A percentile compares a stretch with the other conserved stretches of the same genome.
Evolutionary conservation across 352 stramenopile genomes (phyloP).

Genomic region (Phytopythium cucurbitacearum): DNA sequence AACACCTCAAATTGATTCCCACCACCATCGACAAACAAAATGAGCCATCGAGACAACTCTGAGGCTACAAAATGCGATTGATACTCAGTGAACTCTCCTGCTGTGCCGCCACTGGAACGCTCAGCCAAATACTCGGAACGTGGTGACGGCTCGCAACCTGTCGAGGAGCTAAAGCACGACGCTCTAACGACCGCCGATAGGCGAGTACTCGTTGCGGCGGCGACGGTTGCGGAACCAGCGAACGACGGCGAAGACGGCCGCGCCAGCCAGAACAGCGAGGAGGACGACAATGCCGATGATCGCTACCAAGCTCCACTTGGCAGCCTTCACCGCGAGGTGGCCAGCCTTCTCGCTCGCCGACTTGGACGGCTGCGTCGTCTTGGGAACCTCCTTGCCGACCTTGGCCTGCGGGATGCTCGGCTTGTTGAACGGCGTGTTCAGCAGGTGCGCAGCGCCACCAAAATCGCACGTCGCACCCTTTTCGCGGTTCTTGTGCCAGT

Average conservation of each 20-base stretch:
- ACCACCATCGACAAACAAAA: no score
- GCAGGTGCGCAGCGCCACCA: slow-evolving; percentile 51
- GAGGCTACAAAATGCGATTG: no score
- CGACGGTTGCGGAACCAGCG: slow-evolving; percentile 26
- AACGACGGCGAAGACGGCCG: slow-evolving; percentile 21
- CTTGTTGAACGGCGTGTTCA: slow-evolving; percentile 25
- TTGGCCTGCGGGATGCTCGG: slow-evolving; percentile 48
- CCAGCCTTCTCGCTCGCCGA: slow-evolving; percentile 12
- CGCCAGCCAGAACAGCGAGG: slow-evolving; percentile 11
- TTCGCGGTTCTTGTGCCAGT: slow-evolving; percentile 60
- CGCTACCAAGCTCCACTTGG: slow-evolving; percentile 24
- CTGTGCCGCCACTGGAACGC: no score
- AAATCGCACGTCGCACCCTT: slow-evolving; percentile 75
- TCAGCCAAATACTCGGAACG: no score
- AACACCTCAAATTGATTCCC: no score
- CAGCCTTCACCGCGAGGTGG: slow-evolving; percentile 18
- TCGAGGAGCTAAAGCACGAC: no score
- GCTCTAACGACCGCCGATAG: slow-evolving; percentile 22
- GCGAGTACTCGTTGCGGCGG: slow-evolving; percentile 37
- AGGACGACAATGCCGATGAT: slow-evolving; percentile 20
- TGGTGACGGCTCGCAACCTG: no score
- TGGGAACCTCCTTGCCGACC: slow-evolving; percentile 67
- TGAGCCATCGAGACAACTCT: no score
- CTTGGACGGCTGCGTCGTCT: slow-evolving; percentile 42
- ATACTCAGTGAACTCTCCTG: no score